Evolutionary conservation across 2,329 filamentous ascomycete genomes (phyloP).

Genomic region (Verticillium zaregamsianum): DNA sequence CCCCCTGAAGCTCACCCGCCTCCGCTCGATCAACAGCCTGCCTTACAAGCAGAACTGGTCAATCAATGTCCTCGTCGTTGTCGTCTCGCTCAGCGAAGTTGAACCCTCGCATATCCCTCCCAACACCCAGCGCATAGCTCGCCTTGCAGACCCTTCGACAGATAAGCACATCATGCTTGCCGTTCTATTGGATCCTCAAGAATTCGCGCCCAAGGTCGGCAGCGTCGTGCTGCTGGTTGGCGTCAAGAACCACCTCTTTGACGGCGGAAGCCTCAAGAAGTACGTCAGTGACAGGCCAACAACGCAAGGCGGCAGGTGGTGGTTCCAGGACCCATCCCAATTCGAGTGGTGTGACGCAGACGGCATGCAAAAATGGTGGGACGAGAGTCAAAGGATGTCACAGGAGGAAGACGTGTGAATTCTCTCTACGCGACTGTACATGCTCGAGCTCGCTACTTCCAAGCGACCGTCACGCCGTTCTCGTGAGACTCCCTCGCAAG

Average conservation of each 20-base stretch:
- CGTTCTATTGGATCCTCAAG: conserved; percentile 48
- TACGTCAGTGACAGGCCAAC: conserved; percentile 33
- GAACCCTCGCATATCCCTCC: conserved; percentile 46
- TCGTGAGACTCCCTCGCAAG: conserved; percentile 34
- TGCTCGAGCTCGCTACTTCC: conserved; percentile 11
- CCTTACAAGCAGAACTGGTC: conserved; percentile 57
- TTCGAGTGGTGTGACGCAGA: conserved; percentile 46
- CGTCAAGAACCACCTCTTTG: conserved; percentile 54
- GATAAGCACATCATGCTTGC: conserved; percentile 48
- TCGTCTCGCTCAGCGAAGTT: conserved; percentile 40
- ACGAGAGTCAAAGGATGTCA: neutral
- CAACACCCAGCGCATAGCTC: conserved; percentile 45
- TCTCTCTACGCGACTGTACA: neutral
- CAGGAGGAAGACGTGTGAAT: neutral
- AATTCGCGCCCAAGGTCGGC: conserved; percentile 42
- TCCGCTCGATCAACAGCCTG: conserved; percentile 45
- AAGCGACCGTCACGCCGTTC: conserved; percentile 23
- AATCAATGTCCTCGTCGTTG: conserved; percentile 49
- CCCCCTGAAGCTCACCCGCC: conserved; percentile 47
- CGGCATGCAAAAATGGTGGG: conserved; percentile 43
- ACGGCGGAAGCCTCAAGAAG: conserved; percentile 41
- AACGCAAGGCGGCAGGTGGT: conserved; percentile 38
- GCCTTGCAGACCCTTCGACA: conserved; percentile 48
- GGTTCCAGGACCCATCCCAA: conserved; percentile 43
- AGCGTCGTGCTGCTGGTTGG: conserved; percentile 47